Percentiles rank a stretch among this genome's conserved stretches.
phyloP scores from a whole-genome alignment of 306 rosid genomes.

The Amphicarpaea edgeworthii region DNA sequence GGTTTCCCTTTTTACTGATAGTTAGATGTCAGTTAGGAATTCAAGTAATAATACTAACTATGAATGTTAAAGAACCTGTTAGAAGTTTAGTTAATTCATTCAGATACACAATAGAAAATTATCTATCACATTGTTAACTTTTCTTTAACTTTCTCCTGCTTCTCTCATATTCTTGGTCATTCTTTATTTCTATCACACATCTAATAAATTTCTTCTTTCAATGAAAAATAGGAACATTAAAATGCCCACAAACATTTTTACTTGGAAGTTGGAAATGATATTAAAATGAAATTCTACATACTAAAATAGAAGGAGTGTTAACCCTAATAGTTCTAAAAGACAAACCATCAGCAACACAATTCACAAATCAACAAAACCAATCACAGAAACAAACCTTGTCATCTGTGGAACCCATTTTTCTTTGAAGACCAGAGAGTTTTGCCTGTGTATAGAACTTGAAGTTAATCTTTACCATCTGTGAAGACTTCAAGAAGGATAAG shows the following conservation, averaged over 20 bases:
- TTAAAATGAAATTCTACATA: neutral
- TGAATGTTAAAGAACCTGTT: neutral
- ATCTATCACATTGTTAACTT: neutral
- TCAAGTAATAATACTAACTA: neutral
- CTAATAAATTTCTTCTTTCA: neutral
- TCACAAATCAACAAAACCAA: conserved; percentile 18
- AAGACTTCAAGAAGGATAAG: neutral
- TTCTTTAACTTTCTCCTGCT: neutral
- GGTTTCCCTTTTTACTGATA: neutral
- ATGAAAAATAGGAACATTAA: neutral
- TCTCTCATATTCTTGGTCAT: neutral
- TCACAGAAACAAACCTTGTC: conserved; percentile 58
- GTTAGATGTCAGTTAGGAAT: neutral
- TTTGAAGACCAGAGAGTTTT: conserved; percentile 70
- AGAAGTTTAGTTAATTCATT: conserved; percentile 11
- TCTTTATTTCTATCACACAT: neutral
- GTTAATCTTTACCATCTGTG: neutral
- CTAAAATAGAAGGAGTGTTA: neutral
- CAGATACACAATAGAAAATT: conserved; percentile 8
- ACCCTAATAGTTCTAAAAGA: neutral
- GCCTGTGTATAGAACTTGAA: conserved; percentile 56
- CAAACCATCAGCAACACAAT: neutral
- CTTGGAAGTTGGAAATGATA: neutral
- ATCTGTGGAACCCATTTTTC: conserved; percentile 56
- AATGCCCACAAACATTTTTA: neutral